A percentile compares a stretch with the other conserved stretches of the same genome.
Conservation (phyloP, 2,329 filamentous ascomycete species). For the Fusarium sp. region DNA sequence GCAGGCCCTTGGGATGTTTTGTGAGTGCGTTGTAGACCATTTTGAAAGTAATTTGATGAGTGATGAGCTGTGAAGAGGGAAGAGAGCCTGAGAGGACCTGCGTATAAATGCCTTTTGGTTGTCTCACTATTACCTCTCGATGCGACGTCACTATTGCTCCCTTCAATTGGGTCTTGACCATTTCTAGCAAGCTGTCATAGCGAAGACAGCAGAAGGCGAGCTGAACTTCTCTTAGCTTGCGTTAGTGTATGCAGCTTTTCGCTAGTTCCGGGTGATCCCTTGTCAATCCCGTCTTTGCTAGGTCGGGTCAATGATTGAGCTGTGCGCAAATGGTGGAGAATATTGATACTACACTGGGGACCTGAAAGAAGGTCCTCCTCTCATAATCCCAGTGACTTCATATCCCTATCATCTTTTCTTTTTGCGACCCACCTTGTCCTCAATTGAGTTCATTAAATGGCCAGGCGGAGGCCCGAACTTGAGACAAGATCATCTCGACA, state of each 20-base stretch:
- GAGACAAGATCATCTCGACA: not conserved
- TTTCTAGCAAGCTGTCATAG: not conserved
- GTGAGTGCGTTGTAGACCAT: constrained; percentile 10
- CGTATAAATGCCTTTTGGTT: not conserved
- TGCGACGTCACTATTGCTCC: not conserved
- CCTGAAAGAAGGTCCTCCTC: not conserved
- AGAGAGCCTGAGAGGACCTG: not conserved
- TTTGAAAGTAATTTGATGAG: not conserved
- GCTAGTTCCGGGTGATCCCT: constrained; percentile 2
- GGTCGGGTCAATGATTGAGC: no score
- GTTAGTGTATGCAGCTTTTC: not conserved
- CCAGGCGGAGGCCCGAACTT: no score
- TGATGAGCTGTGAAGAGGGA: no score
- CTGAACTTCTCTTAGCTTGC: not conserved
- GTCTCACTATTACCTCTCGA: not conserved
- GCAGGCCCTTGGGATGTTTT: constrained; percentile 3
- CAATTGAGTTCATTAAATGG: not conserved
- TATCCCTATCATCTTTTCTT: not conserved
- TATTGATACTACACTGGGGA: not conserved
- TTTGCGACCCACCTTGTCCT: not conserved
- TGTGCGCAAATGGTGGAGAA: not conserved
- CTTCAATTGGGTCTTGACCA: not conserved
- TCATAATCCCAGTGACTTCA: no score
- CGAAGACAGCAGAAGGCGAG: not conserved
- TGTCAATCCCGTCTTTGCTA: not conserved